A percentile compares a stretch with the other conserved stretches of the same genome.
Evolutionary conservation across 225 moss, liverwort and hornwort genomes (phyloP).

Genomic region (Physcomitrellopsis africana): DNA sequence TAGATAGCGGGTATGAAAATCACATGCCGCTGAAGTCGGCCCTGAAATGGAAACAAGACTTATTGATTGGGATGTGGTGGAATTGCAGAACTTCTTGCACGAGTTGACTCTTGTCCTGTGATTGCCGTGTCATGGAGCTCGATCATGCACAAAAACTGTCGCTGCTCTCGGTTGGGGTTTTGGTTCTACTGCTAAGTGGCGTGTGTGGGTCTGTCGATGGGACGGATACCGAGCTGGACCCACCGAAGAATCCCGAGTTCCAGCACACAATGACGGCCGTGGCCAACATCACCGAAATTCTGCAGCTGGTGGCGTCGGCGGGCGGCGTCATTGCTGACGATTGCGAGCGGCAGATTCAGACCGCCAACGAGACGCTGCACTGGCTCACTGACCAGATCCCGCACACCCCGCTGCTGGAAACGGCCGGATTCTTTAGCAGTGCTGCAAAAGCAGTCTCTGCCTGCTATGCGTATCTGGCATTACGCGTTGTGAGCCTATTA

Average conservation of each 20-base stretch:
- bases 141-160: too few species aligned
- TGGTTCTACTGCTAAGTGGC: too few species aligned
- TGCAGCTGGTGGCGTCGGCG: constrained; percentile 14
- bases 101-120: too few species aligned
- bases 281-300: constrained; percentile 16
- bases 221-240: too few species aligned
- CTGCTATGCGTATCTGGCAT: constrained; percentile 23
- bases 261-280: constrained; percentile 26
- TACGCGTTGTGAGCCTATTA: constrained; percentile 34
- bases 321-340: constrained; percentile 38
- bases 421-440: constrained; percentile 21
- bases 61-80: too few species aligned
- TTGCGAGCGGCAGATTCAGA: constrained; percentile 39
- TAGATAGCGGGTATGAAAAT: too few species aligned
- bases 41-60: too few species aligned
- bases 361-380: constrained; percentile 30
- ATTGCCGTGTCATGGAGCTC: too few species aligned
- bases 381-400: constrained; percentile 37
- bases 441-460: constrained; percentile 38
- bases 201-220: too few species aligned
- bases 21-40: too few species aligned
- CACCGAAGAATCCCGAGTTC: not conserved
- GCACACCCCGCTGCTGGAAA: not conserved
- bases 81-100: too few species aligned
- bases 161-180: too few species aligned